Base-by-base conservation (phyloP, 495 filamentous ascomycete genomes). In the Aspergillus haitiensis region DNA sequence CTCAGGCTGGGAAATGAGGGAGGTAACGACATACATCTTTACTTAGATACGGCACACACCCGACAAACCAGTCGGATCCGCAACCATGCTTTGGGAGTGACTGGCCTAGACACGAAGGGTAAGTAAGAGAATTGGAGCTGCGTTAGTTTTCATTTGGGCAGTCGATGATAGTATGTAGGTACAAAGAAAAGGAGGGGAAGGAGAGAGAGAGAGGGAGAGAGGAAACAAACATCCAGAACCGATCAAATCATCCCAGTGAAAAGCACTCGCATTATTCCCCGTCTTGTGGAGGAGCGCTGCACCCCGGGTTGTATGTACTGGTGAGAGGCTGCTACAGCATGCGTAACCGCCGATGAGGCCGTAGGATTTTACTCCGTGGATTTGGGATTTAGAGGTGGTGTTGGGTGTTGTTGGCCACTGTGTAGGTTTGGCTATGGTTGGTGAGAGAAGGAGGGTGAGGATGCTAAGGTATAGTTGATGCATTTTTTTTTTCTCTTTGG, bases 21-120 rank as follows among this genome's bases (percentile, higher is more conserved):
- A 47, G 44, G 9, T 15, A 16, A 51, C 21, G 34, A 13, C 48
- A 6, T 51, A 51, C 48, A 51, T 51, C 48, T 33, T 0, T 6
- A 12, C 10, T 31, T 11, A 51, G 32, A 51, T 32, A 51, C 31
- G 48, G 48, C 31, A 51, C 48, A 51, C 48, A 51, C 7, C 48
- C 48, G 34, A 51, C 48, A 51, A 51, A 51, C 48, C 48, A 32
- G 12, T 51, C 48, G 4, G 32, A 6, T 18, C 15, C 27, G 31
- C 48, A 51, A 10, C 48, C 48, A 5, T 32, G 27, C 2, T 13
- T 11, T 7, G 21, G 48, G 4, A 51, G 12, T 33, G 12, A 12
- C 6, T 31, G 48, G 32, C 48, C 48, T 51, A 51, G 21, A 11
- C 11, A 9, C 45, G n/a, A 2, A 40, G 13, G 37, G 44, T 47